These are phyloP conservation scores for Paramecium bursaria DNA, from an alignment of 73 alveolate species.

Conservation along the genomic window DNA sequence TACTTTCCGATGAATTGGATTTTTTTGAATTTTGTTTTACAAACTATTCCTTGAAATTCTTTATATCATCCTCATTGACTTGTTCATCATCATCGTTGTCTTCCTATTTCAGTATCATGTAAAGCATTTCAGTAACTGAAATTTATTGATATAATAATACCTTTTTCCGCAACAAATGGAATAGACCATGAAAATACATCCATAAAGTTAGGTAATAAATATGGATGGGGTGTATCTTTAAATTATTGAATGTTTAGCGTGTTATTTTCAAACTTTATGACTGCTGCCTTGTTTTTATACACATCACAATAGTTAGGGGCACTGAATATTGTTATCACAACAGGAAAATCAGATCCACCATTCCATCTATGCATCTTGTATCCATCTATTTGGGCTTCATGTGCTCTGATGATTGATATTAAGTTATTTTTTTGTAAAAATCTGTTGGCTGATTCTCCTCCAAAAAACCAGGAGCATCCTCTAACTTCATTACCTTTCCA, in stretches of 20 bases:
- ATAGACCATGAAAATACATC: conserved; percentile 90
- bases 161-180: conserved; percentile 92
- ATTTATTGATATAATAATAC: background rate
- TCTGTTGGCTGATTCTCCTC: conserved; percentile 79
- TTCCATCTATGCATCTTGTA: conserved; percentile 96
- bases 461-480: conserved; percentile 85
- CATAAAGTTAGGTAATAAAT: conserved; percentile 88
- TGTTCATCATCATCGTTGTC: conserved; percentile 67
- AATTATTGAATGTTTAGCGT: conserved; percentile 90
- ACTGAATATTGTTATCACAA: conserved; percentile 89
- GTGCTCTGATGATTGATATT: conserved; percentile 89
- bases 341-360: conserved; percentile 89
- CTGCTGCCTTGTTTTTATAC: conserved; percentile 94
- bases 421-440: conserved; percentile 78
- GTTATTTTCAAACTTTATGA: conserved; percentile 88
- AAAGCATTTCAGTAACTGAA: conserved; percentile 83
- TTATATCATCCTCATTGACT: conserved; percentile 33
- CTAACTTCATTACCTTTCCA: conserved; percentile 80
- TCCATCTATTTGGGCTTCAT: conserved; percentile 94
- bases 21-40: conserved; percentile 1
- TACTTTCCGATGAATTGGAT: conserved; percentile 2
- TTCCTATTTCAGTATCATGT: conserved; percentile 64
- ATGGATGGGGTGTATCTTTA: conserved; percentile 94
- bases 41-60: conserved; percentile 22
- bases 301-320: conserved; percentile 98